Evolutionary conservation across 176 grass and related monocot species (phyloP), one percentile per base, ranked within the genome.

Genomic region (Oryza officinalis): DNA sequence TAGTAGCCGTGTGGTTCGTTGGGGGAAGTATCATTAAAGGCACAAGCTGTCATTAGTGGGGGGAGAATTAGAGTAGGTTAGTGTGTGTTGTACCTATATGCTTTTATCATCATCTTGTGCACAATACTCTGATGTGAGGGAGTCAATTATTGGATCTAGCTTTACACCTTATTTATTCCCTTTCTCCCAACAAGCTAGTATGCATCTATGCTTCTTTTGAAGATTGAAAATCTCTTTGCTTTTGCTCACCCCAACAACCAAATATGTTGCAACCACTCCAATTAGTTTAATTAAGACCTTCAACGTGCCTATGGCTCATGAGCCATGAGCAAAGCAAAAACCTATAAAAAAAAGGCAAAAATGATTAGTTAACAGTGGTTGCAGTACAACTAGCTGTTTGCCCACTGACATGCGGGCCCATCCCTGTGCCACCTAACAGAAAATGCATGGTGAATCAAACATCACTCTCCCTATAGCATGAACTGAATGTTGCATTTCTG

Each of bases 141-240:
- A 63, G 46, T 90, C 89, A 90, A 87, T 87, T 87, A 83, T 90
- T 90, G 80, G 69, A 80, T 83, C 75, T 61, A 25, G 5, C 67
- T 82, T 78, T n/a, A 13, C 66, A 30, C 40, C 46, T 82, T 89
- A 12, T 77, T 78, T 32, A 68, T 66, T 64, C 74, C 27, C 35
- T 63, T 78, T 18, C 44, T 59, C 38, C 38, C 75, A 86, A 72
- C 69, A 90, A 80, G 80, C 40, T 60, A 23, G 50, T 60, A 60
- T 60, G 54, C 49, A 20, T 60, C 54, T 40, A 80, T 69, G 37
- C 69, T 83, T 74, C 68, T 74, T 79, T 64, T 80, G 61, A n/a
- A 77, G 72, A 87, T 82, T 82, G 8, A 74, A 47, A 75, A 84
- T 75, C 40, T 86, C 74, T 79, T 79, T 61, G 74, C 80, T 83